Percentiles rank a stretch among this genome's conserved stretches.
These are phyloP conservation scores for Parietaria judaica DNA, from an alignment of 306 rosid genomes.

Conservation along the genomic window DNA sequence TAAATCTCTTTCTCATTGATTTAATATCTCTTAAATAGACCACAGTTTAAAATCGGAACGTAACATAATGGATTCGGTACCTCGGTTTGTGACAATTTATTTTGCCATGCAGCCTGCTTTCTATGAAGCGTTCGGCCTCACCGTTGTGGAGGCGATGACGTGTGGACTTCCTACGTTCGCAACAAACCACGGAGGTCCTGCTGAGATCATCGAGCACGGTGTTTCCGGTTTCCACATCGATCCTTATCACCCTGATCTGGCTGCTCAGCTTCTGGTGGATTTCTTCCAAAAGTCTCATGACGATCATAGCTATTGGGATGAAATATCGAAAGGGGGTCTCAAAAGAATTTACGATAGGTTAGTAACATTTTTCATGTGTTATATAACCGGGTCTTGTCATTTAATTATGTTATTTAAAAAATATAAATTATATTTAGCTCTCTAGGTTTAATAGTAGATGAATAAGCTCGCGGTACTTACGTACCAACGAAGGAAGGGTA, in stretches of 20 bases:
- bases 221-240: conserved; percentile 83
- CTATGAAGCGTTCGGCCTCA: conserved; percentile 96
- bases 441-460: too few species aligned
- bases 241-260: conserved; percentile 85
- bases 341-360: conserved; percentile 79
- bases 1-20: too few species aligned
- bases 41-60: too few species aligned
- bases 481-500: too few species aligned
- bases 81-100: background rate
- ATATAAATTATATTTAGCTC: too few species aligned
- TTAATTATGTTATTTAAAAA: too few species aligned
- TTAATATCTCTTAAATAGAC: too few species aligned
- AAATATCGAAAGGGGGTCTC: conserved; percentile 71
- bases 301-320: conserved; percentile 62
- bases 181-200: conserved; percentile 91
- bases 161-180: conserved; percentile 92
- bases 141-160: conserved; percentile 95
- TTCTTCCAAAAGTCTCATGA: conserved; percentile 60
- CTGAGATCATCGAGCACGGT: conserved; percentile 87
- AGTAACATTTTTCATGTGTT: background rate
- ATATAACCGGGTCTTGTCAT: too few species aligned
- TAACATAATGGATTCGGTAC: too few species aligned
- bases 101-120: conserved; percentile 65
- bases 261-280: conserved; percentile 41
- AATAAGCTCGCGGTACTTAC: too few species aligned